Conservation (phyloP, 2,329 filamentous ascomycete species). For the Neurospora sp. region DNA sequence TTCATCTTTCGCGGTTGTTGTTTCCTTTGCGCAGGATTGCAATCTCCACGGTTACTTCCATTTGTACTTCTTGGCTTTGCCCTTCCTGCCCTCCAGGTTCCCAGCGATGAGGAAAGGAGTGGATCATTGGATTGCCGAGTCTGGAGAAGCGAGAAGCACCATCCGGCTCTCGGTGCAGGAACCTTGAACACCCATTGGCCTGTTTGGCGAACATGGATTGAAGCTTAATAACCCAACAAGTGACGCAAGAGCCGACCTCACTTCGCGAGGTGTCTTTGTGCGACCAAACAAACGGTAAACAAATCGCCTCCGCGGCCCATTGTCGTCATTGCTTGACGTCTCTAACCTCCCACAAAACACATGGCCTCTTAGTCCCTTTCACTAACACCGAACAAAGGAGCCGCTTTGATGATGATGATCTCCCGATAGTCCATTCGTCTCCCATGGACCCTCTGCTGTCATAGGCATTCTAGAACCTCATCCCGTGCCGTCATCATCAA, state of each 20-base stretch:
- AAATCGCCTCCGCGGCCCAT: not conserved
- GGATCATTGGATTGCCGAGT: not conserved
- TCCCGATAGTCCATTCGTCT: not conserved
- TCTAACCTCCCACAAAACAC: not conserved
- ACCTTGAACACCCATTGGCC: not conserved
- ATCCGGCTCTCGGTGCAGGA: not conserved
- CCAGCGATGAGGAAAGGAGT: not conserved
- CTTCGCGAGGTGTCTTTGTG: not conserved
- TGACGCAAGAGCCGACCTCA: not conserved
- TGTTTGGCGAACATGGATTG: not conserved
- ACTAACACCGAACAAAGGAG: not conserved
- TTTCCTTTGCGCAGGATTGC: not conserved
- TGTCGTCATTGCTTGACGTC: not conserved
- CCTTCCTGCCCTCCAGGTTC: not conserved
- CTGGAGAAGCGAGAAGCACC: not conserved
- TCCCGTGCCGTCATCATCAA: not conserved
- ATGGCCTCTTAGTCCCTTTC: not conserved
- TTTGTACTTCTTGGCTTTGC: not conserved
- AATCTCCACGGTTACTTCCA: not conserved
- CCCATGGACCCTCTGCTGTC: not conserved
- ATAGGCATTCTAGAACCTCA: not conserved
- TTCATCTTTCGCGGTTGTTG: not conserved
- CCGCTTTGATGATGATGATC: not conserved
- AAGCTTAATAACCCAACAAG: not conserved
- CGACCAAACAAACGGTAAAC: not conserved